phyloP scores from a whole-genome alignment of 1,284 basidiomycete species.

The Hypsizygus ulmarius region DNA sequence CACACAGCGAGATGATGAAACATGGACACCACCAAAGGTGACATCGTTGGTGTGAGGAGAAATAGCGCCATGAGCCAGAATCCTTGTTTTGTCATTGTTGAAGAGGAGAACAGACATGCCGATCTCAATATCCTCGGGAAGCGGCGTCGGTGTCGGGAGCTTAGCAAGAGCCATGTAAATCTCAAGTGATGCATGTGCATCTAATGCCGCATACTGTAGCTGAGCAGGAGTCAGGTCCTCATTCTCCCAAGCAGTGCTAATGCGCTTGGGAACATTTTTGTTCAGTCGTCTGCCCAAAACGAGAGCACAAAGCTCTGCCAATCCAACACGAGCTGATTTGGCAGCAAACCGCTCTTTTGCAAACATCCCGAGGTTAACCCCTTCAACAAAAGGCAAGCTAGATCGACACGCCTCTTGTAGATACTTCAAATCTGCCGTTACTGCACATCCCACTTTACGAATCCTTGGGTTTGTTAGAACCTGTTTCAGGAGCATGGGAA shows the following conservation, averaged over 20 bases:
- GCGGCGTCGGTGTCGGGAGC: conserved; percentile 10
- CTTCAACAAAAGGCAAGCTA: conserved; percentile 13
- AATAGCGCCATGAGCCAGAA: conserved; percentile 12
- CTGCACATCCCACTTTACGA: conserved; percentile 17
- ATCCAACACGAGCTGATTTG: conserved; percentile 13
- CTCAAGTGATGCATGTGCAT: conserved; percentile 20
- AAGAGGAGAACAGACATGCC: conserved; percentile 8
- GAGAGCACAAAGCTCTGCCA: conserved; percentile 19
- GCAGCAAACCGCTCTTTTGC: conserved; percentile 18
- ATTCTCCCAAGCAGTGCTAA: conserved; percentile 17
- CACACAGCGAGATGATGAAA: conserved; percentile 8
- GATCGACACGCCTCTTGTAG: conserved; percentile 13
- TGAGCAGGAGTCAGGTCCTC: conserved; percentile 16
- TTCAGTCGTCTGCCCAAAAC: conserved; percentile 13
- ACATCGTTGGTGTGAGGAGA: not conserved
- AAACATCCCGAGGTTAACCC: conserved; percentile 16
- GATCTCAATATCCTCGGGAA: conserved; percentile 8
- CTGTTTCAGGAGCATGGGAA: conserved; percentile 11
- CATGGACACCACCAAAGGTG: conserved; percentile 10
- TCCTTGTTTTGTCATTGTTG: conserved; percentile 2
- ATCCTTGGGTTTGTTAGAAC: conserved; percentile 17
- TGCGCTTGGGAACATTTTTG: conserved; percentile 19
- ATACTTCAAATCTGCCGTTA: conserved; percentile 17
- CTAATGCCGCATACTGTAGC: conserved; percentile 22
- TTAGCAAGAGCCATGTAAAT: conserved; percentile 15